phyloP scores from a whole-genome alignment of 1,284 basidiomycete species.

The Athelia psychrophila region DNA sequence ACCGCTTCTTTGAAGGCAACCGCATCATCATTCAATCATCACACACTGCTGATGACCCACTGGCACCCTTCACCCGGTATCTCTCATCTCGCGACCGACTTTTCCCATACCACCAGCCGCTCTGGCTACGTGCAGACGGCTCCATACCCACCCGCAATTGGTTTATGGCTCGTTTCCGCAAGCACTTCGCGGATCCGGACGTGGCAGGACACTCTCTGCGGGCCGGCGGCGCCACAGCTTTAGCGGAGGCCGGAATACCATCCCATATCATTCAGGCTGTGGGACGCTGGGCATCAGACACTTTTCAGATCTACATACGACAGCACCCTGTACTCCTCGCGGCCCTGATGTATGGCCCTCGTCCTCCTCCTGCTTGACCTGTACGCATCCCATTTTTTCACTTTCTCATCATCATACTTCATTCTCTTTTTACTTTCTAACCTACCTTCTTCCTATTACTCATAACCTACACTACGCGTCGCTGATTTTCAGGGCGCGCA shows the following conservation, averaged over 20 bases:
- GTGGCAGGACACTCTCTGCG: conserved; percentile 19
- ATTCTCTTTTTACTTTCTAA: not conserved
- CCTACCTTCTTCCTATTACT: no score
- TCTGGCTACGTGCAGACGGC: conserved; percentile 19
- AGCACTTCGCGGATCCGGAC: conserved; percentile 5
- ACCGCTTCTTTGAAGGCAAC: conserved; percentile 25
- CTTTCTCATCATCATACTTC: not conserved
- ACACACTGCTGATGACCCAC: conserved; percentile 7
- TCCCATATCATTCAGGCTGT: conserved; percentile 14
- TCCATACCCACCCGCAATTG: conserved; percentile 15
- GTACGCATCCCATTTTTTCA: not conserved
- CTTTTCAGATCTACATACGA: conserved; percentile 16
- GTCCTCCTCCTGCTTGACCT: not conserved
- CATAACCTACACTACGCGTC: not conserved
- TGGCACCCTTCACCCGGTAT: conserved; percentile 14
- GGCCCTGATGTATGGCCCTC: not conserved
- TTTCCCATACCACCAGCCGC: conserved; percentile 15
- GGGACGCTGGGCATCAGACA: conserved; percentile 18
- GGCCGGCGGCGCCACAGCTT: conserved; percentile 17
- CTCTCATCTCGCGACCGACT: conserved; percentile 17
- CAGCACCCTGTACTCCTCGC: conserved; percentile 11
- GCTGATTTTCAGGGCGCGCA: not conserved
- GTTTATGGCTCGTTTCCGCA: conserved; percentile 12
- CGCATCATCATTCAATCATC: conserved; percentile 13
- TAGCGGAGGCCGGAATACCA: conserved; percentile 12